These are phyloP conservation scores for Esteya vermicola DNA, from an alignment of 2,329 filamentous ascomycete species.

Conservation along the genomic window DNA sequence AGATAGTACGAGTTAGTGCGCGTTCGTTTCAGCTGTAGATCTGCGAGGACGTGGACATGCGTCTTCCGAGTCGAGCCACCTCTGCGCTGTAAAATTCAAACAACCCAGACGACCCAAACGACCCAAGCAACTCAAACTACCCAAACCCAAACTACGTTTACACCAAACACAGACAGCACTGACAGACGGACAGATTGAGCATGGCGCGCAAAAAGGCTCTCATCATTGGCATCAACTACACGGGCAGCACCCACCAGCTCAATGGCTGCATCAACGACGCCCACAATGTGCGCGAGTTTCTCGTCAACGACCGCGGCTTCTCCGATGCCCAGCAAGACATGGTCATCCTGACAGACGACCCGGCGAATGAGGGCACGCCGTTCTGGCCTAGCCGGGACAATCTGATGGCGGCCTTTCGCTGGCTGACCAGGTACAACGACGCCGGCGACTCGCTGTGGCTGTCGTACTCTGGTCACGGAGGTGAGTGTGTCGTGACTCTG, in stretches of 20 bases:
- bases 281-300: constrained; percentile 20
- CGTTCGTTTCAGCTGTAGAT: too few relatives aligned
- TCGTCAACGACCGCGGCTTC: constrained; percentile 22
- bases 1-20: too few relatives aligned
- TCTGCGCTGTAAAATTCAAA: too few relatives aligned
- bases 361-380: constrained; percentile 18
- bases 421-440: constrained; percentile 34
- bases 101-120: too few relatives aligned
- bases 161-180: background rate
- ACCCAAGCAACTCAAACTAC: too few relatives aligned
- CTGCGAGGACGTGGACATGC: too few relatives aligned
- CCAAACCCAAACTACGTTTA: background rate
- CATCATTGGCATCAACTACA: constrained; percentile 44
- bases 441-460: constrained; percentile 38
- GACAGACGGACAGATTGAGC: background rate
- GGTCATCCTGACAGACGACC: constrained; percentile 21
- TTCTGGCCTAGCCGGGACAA: constrained; percentile 20
- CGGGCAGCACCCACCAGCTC: constrained; percentile 39
- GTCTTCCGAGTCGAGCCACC: too few relatives aligned
- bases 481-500: too few relatives aligned
- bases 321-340: constrained; percentile 17
- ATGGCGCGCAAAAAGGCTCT: constrained; percentile 18
- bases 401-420: constrained; percentile 36
- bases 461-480: constrained; percentile 45
- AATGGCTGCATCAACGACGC: constrained; percentile 36